Conservation (phyloP, 2,329 filamentous ascomycete genomes). For the Venturiaceae sp. region DNA sequence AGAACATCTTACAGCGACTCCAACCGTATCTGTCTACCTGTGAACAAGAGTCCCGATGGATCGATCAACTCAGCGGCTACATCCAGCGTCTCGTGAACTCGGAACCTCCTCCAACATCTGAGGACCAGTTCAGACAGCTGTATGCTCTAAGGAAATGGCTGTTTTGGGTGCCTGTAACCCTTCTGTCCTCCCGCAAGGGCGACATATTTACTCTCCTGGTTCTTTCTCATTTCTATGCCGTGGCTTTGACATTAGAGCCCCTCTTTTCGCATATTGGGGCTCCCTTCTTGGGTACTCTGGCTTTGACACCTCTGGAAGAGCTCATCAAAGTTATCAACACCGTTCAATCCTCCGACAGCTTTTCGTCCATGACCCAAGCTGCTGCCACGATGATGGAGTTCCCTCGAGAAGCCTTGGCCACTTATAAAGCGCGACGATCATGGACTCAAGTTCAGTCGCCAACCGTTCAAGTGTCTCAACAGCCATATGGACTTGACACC, state of each 20-base stretch:
- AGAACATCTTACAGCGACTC: slow-evolving; percentile 32
- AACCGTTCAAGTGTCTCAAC: slow-evolving; percentile 21
- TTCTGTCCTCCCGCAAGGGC: slow-evolving; percentile 65
- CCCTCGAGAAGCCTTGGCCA: slow-evolving; percentile 30
- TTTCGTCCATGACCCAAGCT: slow-evolving; percentile 30
- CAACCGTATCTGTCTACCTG: slow-evolving; percentile 32
- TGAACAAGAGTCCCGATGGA: slow-evolving; percentile 38
- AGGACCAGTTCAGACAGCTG: slow-evolving; percentile 82
- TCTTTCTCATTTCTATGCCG: slow-evolving; percentile 84
- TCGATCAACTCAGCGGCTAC: slow-evolving; percentile 37
- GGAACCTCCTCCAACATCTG: slow-evolving; percentile 41
- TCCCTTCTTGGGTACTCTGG: slow-evolving; percentile 61
- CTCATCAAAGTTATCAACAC: slow-evolving; percentile 68
- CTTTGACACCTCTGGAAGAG: slow-evolving; percentile 73
- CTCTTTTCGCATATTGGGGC: slow-evolving; percentile 87
- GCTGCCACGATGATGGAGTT: slow-evolving; percentile 36
- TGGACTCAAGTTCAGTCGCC: slow-evolving; percentile 28
- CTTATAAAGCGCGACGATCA: slow-evolving; percentile 29
- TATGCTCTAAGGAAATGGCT: slow-evolving; percentile 86
- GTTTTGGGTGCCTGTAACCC: slow-evolving; percentile 86
- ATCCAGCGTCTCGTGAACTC: slow-evolving; percentile 33
- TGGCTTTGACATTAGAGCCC: slow-evolving; percentile 78
- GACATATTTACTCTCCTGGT: slow-evolving; percentile 73
- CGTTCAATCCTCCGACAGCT: slow-evolving; percentile 41
- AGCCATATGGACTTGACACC: slow-evolving; percentile 26